These are phyloP conservation scores for Pleurotus citrinopileatus DNA, from an alignment of 768 basidiomycete genomes.

Conservation along the genomic window DNA sequence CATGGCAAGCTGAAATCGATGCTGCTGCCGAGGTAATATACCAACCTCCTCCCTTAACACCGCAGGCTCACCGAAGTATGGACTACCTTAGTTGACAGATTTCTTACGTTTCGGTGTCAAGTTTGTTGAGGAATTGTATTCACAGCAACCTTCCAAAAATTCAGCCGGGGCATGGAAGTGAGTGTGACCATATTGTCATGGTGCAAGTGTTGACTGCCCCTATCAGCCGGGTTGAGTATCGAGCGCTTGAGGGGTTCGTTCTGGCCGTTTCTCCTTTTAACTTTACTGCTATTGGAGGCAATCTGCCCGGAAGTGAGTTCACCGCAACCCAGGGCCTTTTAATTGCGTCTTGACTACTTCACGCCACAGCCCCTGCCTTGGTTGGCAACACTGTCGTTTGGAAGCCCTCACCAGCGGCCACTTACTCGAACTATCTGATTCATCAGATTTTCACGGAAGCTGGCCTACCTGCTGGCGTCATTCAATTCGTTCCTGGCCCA, in stretches of 20 bases:
- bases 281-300: conserved; percentile 97
- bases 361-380: conserved; percentile 70
- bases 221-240: conserved; percentile 87
- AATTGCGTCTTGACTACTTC: conserved; percentile 8
- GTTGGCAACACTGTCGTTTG: conserved; percentile 95
- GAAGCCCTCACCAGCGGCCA: conserved; percentile 97
- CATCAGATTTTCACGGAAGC: conserved; percentile 92
- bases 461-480: conserved; percentile 89
- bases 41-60: too few relatives aligned
- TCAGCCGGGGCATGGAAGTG: conserved; percentile 92
- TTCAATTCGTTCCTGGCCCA: conserved; percentile 94
- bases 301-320: conserved; percentile 71
- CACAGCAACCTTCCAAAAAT: conserved; percentile 88
- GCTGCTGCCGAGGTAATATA: conserved; percentile 97
- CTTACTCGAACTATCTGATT: conserved; percentile 91
- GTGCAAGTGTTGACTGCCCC: neutral
- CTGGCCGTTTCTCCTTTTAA: conserved; percentile 98
- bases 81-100: conserved; percentile 76
- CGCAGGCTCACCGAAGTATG: too few relatives aligned
- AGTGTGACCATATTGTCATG: conserved; percentile 27
- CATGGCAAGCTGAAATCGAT: conserved; percentile 99
- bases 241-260: conserved; percentile 97
- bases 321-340: conserved; percentile 4
- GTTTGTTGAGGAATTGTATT: conserved; percentile 93
- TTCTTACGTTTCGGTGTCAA: conserved; percentile 97